Evolutionary conservation across 2,329 filamentous ascomycete species (phyloP).

Genomic region (Dactylella cylindrospora): DNA sequence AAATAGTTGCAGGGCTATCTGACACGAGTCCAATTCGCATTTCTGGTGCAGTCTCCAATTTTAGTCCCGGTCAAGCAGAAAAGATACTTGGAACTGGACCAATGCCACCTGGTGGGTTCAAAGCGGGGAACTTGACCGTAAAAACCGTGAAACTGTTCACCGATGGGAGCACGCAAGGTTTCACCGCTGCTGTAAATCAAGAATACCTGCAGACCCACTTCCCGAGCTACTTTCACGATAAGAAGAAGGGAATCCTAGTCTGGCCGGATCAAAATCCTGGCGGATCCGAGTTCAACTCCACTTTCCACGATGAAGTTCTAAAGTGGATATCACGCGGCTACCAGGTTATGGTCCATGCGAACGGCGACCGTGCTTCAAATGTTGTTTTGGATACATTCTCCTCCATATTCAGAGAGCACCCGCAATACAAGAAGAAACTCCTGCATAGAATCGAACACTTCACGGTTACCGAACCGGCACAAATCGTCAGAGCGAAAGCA

Average conservation of each 20-base stretch:
- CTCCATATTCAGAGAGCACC: conserved; percentile 15
- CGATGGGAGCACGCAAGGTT: conserved; percentile 35
- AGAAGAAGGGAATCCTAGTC: conserved; percentile 14
- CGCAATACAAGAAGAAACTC: neutral
- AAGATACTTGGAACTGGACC: conserved; percentile 5
- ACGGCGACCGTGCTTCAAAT: conserved; percentile 28
- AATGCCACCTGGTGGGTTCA: conserved; percentile 25
- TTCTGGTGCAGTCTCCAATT: conserved; percentile 18
- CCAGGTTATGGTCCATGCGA: conserved; percentile 37
- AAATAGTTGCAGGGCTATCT: conserved; percentile 22
- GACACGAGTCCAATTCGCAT: conserved; percentile 18
- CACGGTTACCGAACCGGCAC: conserved; percentile 16
- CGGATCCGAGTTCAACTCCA: conserved; percentile 11
- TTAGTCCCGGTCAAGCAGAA: conserved; percentile 17
- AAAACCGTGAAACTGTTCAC: conserved; percentile 28
- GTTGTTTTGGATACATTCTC: conserved; percentile 29
- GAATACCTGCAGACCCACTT: conserved; percentile 13
- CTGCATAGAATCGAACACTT: conserved; percentile 39
- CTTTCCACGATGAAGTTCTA: conserved; percentile 19
- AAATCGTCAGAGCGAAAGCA: conserved; percentile 1
- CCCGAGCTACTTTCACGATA: conserved; percentile 17
- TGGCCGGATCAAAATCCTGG: conserved; percentile 9
- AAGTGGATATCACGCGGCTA: conserved; percentile 29
- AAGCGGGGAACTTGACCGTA: conserved; percentile 11
- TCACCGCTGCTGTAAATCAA: conserved; percentile 30